Evolutionary conservation across 2,329 filamentous ascomycete genomes (phyloP).

Genomic region (Saccharata proteae): DNA sequence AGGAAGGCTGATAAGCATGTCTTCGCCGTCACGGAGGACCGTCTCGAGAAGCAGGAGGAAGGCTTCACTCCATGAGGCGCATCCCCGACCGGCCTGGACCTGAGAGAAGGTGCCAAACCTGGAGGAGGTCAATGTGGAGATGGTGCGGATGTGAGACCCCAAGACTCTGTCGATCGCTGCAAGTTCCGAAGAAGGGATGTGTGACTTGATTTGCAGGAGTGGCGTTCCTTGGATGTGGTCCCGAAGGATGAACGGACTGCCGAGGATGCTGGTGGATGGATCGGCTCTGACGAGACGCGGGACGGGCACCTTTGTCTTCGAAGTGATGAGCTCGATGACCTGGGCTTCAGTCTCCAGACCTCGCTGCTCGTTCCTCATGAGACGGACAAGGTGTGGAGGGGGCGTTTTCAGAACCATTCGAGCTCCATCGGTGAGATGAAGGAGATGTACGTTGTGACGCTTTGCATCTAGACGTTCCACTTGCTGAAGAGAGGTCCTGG

Average conservation of each 20-base stretch:
- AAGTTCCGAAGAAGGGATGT: constrained; percentile 24
- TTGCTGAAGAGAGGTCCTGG: constrained; percentile 20
- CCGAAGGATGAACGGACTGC: constrained; percentile 22
- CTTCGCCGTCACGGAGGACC: constrained; percentile 44
- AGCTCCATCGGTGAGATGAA: constrained; percentile 26
- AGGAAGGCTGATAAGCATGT: constrained; percentile 45
- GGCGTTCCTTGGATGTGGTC: constrained; percentile 21
- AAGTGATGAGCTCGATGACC: constrained; percentile 20
- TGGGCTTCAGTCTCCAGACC: constrained; percentile 27
- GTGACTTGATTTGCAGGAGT: constrained; percentile 19
- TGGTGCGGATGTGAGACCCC: constrained; percentile 27
- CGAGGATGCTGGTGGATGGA: constrained; percentile 15
- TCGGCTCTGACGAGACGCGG: constrained; percentile 29
- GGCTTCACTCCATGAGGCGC: constrained; percentile 39
- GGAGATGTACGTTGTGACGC: constrained; percentile 30
- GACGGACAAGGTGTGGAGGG: constrained; percentile 23
- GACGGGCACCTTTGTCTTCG: constrained; percentile 17
- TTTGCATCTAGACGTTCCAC: constrained; percentile 22
- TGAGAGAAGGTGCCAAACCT: constrained; percentile 40
- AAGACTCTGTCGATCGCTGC: constrained; percentile 27
- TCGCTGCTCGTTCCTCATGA: constrained; percentile 32
- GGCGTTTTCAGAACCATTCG: constrained; percentile 30
- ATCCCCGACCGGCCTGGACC: constrained; percentile 34
- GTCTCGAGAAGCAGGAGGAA: constrained; percentile 42
- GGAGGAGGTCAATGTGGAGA: constrained; percentile 34